Base-by-base conservation (phyloP, 2,329 filamentous ascomycete species). In the Lachnellula cervina region DNA sequence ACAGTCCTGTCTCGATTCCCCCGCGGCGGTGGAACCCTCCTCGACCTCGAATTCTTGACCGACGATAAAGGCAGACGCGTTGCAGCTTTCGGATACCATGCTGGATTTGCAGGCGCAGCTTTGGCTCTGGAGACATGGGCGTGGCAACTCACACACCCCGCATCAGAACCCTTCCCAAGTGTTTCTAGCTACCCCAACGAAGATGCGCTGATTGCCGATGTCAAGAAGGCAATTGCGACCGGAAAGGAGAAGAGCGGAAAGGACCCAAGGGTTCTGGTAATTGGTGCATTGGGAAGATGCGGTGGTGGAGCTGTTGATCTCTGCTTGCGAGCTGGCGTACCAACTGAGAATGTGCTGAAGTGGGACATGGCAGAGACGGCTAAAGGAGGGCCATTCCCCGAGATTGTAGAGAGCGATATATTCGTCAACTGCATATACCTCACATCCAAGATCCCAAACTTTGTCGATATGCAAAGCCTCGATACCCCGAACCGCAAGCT, bases 361-460 rank as follows among this genome's bases (percentile, higher is more conserved):
- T 83, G 80, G 80, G 91, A 96, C 76, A 80, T 96, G 70, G 80
- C 81, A 34, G 90, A 96, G 80, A 96, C 90, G 64, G 72, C 70
- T 49, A 74, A 77, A 62, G 70, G 77, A 54, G 90, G 90, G 1
- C 90, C 90, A 9, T 94, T 92, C 73, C 73, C 78, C 60, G 89
- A 94, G 75, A 91, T 95, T 66, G 77, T 85, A 47, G 81, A 90
- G 72, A 80, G 77, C 58, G 85, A 89, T 66, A 86, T 90, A 69
- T 90, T 91, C 70, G 79, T 94, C 71, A 95, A 94, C 77, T 91
- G 44, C 80, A 93, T 96, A 71, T 96, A 96, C 75, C 84, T 97
- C 43, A 83, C 79, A 59, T 77, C 83, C 64, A 82, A 86, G 70
- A 92, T 94, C 63, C 88, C 89, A 25, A 87, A 88, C 35, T 97